Evolutionary conservation across 2,329 filamentous ascomycete genomes (phyloP).

Genomic region (Pleomassaria siparia): DNA sequence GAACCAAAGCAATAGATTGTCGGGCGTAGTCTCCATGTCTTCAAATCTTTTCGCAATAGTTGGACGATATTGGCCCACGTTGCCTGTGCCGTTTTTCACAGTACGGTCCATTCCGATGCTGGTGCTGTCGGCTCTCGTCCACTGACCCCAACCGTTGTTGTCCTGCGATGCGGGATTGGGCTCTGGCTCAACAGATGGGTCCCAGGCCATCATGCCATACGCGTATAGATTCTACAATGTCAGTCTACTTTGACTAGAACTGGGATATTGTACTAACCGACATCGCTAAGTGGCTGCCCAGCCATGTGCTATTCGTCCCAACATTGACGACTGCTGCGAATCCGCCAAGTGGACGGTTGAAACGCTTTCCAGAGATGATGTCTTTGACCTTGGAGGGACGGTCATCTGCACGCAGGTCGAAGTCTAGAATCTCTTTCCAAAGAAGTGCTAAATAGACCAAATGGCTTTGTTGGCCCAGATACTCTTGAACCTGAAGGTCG

Average conservation of each 20-base stretch:
- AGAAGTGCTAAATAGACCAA: constrained; percentile 68
- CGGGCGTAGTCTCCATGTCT: constrained; percentile 63
- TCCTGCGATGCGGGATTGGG: constrained; percentile 69
- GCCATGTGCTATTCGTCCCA: constrained; percentile 66
- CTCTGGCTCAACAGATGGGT: constrained; percentile 54
- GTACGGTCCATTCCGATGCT: constrained; percentile 73
- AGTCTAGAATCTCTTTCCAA: constrained; percentile 69
- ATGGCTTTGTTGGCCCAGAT: constrained; percentile 70
- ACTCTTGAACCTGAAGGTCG: constrained; percentile 75
- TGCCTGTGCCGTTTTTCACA: constrained; percentile 66
- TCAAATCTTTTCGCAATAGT: constrained; percentile 63
- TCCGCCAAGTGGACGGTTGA: constrained; percentile 59
- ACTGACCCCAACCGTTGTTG: constrained; percentile 69
- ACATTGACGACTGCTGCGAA: constrained; percentile 70
- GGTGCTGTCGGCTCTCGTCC: constrained; percentile 64
- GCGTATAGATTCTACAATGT: constrained; percentile 65
- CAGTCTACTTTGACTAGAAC: neutral
- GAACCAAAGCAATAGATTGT: constrained; percentile 71
- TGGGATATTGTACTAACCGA: constrained; percentile 20
- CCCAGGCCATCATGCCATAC: constrained; percentile 68
- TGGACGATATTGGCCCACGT: constrained; percentile 65
- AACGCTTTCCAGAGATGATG: constrained; percentile 62
- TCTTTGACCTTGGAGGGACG: constrained; percentile 59
- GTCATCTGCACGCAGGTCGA: constrained; percentile 64
- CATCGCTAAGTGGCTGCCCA: constrained; percentile 70